phyloP scores from a whole-genome alignment of 257 asterid species.

The Pogostemon cablin region DNA sequence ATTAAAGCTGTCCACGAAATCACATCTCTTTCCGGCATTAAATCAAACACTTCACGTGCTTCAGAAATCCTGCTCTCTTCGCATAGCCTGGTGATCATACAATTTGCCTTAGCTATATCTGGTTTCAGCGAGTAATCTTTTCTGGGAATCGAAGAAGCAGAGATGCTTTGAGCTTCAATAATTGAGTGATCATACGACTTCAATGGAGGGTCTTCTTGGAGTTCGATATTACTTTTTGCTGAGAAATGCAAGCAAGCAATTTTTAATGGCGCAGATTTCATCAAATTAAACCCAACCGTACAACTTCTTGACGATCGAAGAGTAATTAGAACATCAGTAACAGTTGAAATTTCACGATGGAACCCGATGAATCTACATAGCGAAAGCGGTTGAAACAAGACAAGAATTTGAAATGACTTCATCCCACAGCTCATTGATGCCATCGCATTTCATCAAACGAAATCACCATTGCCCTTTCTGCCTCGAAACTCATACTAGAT shows the following conservation, averaged over 20 bases:
- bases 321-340: slow-evolving; percentile 25
- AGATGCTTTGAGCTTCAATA: background rate
- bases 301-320: slow-evolving; percentile 30
- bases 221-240: background rate
- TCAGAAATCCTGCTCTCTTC: slow-evolving; percentile 42
- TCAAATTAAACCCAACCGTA: slow-evolving; percentile 11
- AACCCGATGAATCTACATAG: background rate
- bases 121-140: slow-evolving; percentile 40
- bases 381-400: slow-evolving; percentile 17
- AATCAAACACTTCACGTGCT: slow-evolving; percentile 63
- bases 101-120: slow-evolving; percentile 49
- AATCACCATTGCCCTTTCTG: background rate
- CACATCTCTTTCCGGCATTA: slow-evolving; percentile 70
- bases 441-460: background rate
- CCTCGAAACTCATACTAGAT: background rate
- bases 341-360: slow-evolving; percentile 8
- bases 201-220: slow-evolving; percentile 21
- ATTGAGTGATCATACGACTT: slow-evolving; percentile 33
- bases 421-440: slow-evolving; percentile 5
- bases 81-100: slow-evolving; percentile 47
- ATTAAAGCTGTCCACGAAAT: slow-evolving; percentile 72
- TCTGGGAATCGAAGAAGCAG: slow-evolving; percentile 38
- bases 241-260: background rate
- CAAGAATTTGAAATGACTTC: slow-evolving; percentile 21
- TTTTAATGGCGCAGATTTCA: slow-evolving; percentile 23